phyloP scores from a whole-genome alignment of 352 stramenopile genomes.

The Phytophthora sp. region DNA sequence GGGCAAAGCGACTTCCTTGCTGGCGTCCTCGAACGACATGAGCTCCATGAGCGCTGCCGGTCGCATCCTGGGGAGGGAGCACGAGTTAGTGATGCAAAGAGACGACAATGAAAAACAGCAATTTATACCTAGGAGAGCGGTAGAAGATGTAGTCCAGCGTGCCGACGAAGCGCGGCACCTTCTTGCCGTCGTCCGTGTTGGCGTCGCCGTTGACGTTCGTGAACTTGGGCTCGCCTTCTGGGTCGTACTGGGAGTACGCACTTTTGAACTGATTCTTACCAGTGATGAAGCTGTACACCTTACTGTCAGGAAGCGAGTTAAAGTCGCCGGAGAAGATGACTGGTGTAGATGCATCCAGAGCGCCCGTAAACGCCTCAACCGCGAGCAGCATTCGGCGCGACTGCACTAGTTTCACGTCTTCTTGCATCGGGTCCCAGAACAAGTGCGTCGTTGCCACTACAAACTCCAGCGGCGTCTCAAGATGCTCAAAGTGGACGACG shows the following conservation, averaged over 20 bases:
- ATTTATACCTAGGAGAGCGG: conserved; percentile 50
- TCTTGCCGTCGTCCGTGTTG: conserved; percentile 30
- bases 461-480: conserved; percentile 44
- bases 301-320: conserved; percentile 81
- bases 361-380: conserved; percentile 44
- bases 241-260: conserved; percentile 60
- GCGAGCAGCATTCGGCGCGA: conserved; percentile 55
- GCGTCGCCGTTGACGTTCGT: conserved; percentile 77
- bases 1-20: conserved; percentile 62
- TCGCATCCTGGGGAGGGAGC: conserved; percentile 30
- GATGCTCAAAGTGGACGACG: conserved; percentile 59
- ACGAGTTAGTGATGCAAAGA: conserved; percentile 4
- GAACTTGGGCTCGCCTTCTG: conserved; percentile 61
- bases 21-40: conserved; percentile 68
- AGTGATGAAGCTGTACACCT: conserved; percentile 73
- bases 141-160: conserved; percentile 90
- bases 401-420: conserved; percentile 87
- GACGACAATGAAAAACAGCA: not conserved
- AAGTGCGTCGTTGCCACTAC: conserved; percentile 83
- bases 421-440: conserved; percentile 85
- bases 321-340: conserved; percentile 82
- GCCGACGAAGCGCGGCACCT: conserved; percentile 69
- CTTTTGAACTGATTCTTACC: conserved; percentile 46
- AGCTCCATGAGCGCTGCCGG: conserved; percentile 71
- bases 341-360: conserved; percentile 19